Percentiles rank a stretch among this genome's conserved stretches.
phyloP scores from a whole-genome alignment of 306 rosid species.

The Quercus ilex region DNA sequence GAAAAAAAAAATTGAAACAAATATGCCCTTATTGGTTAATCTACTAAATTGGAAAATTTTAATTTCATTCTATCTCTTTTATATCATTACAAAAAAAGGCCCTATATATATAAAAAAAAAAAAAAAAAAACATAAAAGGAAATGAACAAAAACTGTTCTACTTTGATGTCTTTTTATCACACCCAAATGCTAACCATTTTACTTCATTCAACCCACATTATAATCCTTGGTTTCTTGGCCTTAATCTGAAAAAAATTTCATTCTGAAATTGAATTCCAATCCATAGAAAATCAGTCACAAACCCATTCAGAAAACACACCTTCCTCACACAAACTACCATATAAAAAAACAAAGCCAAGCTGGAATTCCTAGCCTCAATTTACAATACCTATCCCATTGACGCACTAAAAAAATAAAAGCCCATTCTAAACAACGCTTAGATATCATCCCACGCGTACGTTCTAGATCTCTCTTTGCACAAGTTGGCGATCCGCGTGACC shows the following conservation, averaged over 20 bases:
- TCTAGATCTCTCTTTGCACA: constrained; percentile 31
- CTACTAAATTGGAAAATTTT: too few species aligned
- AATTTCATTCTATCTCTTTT: too few species aligned
- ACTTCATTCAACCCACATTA: not conserved
- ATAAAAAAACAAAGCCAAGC: not conserved
- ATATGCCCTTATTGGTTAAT: too few species aligned
- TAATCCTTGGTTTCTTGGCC: not conserved
- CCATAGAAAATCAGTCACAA: not conserved
- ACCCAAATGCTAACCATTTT: not conserved
- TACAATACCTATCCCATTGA: not conserved
- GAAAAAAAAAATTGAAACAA: too few species aligned
- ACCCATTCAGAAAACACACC: not conserved
- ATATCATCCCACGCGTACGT: constrained; percentile 50
- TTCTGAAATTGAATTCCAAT: not conserved
- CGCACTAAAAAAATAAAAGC: not conserved
- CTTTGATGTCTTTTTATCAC: not conserved
- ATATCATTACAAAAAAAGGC: too few species aligned
- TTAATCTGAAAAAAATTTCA: not conserved
- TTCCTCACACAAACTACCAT: too few species aligned
- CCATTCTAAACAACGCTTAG: constrained; percentile 6
- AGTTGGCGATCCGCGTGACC: constrained; percentile 38
- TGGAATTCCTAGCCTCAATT: constrained; percentile 23
- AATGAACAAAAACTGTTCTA: not conserved
- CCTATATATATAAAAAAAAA: too few species aligned
- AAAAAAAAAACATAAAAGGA: not conserved